phyloP scores from a whole-genome alignment of 345 rosid species.

The Cardamine occulta region DNA sequence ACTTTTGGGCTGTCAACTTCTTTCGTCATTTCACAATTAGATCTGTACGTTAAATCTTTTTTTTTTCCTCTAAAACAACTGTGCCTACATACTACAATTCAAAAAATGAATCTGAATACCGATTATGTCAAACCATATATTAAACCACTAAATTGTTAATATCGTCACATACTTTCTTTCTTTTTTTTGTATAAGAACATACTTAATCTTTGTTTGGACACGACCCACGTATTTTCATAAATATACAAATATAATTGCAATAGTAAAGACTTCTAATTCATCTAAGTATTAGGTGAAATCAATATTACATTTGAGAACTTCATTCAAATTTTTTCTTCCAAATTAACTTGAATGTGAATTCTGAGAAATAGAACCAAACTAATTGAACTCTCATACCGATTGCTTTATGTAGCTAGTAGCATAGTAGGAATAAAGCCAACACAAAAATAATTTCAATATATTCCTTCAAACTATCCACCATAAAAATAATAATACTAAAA shows the following conservation, averaged over 20 bases:
- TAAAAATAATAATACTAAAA: conserved; percentile 11
- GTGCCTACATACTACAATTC: background rate
- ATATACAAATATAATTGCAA: background rate
- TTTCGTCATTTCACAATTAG: background rate
- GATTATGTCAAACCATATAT: background rate
- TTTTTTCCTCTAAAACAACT: background rate
- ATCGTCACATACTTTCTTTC: background rate
- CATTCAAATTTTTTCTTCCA: background rate
- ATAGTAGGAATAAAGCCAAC: conserved; percentile 20
- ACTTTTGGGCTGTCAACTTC: background rate
- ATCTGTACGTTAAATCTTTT: background rate
- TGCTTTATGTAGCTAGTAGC: conserved; percentile 2
- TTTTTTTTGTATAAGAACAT: no score
- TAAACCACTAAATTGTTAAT: background rate
- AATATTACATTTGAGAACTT: background rate
- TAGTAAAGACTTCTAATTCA: background rate
- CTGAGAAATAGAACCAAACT: background rate
- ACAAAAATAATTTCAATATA: background rate
- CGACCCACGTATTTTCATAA: background rate
- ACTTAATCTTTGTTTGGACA: background rate
- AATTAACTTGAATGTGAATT: background rate
- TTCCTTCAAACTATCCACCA: conserved; percentile 31
- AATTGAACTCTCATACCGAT: background rate
- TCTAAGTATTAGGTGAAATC: background rate
- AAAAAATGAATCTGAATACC: background rate